Evolutionary conservation across 345 rosid genomes (phyloP), one percentile per base, ranked within the genome.

Genomic region (Fremontodendron californicum): DNA sequence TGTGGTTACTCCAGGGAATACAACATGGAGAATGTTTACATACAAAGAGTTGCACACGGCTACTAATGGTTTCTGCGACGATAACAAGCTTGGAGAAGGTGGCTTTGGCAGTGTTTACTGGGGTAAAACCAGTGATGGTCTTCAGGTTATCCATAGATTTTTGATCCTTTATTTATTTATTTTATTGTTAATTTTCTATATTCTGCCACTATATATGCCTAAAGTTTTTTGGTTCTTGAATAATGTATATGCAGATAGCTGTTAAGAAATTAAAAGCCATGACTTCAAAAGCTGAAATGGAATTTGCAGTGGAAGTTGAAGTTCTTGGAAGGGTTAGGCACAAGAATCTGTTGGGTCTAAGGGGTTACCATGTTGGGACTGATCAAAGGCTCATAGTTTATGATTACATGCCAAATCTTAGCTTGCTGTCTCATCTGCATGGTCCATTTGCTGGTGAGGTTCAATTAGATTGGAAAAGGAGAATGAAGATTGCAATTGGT

Each of bases 211-310:
- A n/a, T n/a, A n/a, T n/a, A 12, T 51, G 75, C 29, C 45, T 12
- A 18, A 57, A 35, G 52, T 13, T 25, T 25, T 29, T 43, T 4
- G 3, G 2, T 40, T 69, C 9, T 48, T 48, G 40, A 43, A 23
- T 21, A 23, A 61, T 33, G 12, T 35, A 9, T 69, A 23, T 75
- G 79, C 79, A 88, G 95, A 89, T 91, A 45, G 95, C 93, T 1
- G 89, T 91, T 80, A 89, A 91, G 81, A 91, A 86, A 68, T 66
- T 91, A 83, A 91, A 91, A 81, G 87, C 93, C 25, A 85, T 88
- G 89, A 91, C 86, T 73, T 85, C 82, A 29, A 89, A 91, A 81
- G 95, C 93, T 0, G 93, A 91, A 80, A 91, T 91, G 95, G 95
- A 91, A 66, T 91, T 91, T 62, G 90, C 93, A 0, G 95, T 91